phyloP scores from a whole-genome alignment of 1,284 basidiomycete species.

The Chondrostereum purpureum region DNA sequence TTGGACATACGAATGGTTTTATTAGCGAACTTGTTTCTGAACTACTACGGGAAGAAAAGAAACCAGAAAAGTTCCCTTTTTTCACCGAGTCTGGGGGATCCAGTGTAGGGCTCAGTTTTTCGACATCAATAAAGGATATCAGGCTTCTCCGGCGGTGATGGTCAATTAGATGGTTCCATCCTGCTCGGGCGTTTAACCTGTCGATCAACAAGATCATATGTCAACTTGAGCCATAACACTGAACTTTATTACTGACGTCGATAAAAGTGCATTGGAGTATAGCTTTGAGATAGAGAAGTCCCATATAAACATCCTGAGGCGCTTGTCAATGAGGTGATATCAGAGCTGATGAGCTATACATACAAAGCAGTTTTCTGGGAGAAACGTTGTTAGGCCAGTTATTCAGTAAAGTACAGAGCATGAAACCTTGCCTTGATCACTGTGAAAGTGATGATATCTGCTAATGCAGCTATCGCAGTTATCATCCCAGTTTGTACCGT shows the following conservation, averaged over 20 bases:
- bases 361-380: background rate
- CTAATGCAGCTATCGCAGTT: background rate
- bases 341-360: background rate
- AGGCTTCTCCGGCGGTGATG: background rate
- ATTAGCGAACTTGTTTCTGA: background rate
- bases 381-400: background rate
- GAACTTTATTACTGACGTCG: background rate
- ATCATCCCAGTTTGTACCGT: slow-evolving; percentile 2
- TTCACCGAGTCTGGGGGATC: background rate
- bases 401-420: background rate
- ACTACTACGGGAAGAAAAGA: background rate
- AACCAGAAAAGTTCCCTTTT: too few species aligned
- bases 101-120: background rate
- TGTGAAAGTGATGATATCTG: background rate
- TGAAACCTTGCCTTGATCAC: background rate
- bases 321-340: background rate
- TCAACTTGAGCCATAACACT: too few species aligned
- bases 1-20: background rate
- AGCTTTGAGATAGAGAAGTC: slow-evolving; percentile 1
- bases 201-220: too few species aligned
- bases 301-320: background rate
- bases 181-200: slow-evolving; percentile 2
- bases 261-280: background rate
- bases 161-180: slow-evolving; percentile 1
- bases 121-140: slow-evolving; percentile 2